Conservation (phyloP, 306 rosid genomes). For the Begonia masoniana region DNA sequence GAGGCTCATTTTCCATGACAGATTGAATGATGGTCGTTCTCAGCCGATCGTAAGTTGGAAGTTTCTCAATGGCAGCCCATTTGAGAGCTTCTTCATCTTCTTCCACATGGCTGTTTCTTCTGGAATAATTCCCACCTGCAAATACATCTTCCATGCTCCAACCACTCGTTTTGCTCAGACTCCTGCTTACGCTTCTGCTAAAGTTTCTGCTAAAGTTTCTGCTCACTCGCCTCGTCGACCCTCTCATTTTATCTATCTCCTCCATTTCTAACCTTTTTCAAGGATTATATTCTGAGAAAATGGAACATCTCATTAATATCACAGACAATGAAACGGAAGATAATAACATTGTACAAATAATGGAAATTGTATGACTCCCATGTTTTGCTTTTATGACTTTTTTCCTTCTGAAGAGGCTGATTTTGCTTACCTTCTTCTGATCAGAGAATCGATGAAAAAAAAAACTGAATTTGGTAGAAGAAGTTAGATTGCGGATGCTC, state of each 20-base stretch:
- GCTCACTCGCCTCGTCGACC: neutral
- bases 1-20: conserved; percentile 3
- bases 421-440: no score
- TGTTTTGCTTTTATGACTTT: no score
- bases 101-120: conserved; percentile 30
- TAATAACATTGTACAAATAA: no score
- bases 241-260: neutral
- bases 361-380: no score
- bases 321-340: no score
- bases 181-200: conserved; percentile 20
- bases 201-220: neutral
- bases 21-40: conserved; percentile 5
- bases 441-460: no score
- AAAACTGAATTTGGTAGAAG: no score
- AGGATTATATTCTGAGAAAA: no score
- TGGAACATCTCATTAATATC: no score
- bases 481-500: no score
- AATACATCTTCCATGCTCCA: conserved; percentile 58
- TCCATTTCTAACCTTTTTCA: neutral
- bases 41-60: conserved; percentile 8
- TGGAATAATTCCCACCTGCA: conserved; percentile 30
- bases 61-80: conserved; percentile 10
- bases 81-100: conserved; percentile 32
- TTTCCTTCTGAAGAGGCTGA: no score
- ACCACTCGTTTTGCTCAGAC: conserved; percentile 40